A percentile compares a stretch with the other conserved stretches of the same genome.
phyloP scores from a whole-genome alignment of 345 rosid species.

The Mallotus nudiflorus region DNA sequence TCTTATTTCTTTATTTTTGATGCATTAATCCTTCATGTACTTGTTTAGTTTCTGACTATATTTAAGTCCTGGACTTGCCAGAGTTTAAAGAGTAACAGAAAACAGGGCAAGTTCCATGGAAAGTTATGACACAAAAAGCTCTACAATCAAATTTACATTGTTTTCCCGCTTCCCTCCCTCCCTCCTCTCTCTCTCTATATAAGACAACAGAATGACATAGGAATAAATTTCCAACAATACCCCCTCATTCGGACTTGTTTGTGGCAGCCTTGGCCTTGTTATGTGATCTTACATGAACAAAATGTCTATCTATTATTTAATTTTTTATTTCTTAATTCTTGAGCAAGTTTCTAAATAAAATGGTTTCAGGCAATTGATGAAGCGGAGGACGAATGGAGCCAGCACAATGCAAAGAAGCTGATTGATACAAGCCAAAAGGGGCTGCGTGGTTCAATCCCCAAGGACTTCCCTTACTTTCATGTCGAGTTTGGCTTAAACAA shows the following conservation, averaged over 20 bases:
- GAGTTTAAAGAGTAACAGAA: neutral
- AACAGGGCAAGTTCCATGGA: neutral
- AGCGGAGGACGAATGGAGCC: slow-evolving; percentile 99
- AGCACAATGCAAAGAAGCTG: slow-evolving; percentile 89
- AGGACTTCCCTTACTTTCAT: slow-evolving; percentile 91
- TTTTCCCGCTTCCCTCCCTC: no score
- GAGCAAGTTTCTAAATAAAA: neutral
- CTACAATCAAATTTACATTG: neutral
- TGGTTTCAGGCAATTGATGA: slow-evolving; percentile 78
- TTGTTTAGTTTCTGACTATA: neutral
- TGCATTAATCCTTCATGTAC: neutral
- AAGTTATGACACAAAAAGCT: neutral
- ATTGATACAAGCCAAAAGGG: slow-evolving; percentile 90
- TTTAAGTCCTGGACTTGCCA: neutral
- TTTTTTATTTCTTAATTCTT: neutral
- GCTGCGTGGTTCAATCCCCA: slow-evolving; percentile 76
- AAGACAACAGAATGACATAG: neutral
- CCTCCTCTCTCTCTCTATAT: no score
- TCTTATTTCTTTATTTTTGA: neutral
- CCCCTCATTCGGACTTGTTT: no score
- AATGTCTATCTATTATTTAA: neutral
- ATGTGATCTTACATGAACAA: neutral
- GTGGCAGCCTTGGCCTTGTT: neutral
- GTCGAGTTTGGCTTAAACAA: slow-evolving; percentile 80
- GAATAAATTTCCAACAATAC: neutral